Percentiles rank a stretch among this genome's conserved stretches.
Evolutionary conservation across 2,329 filamentous ascomycete genomes (phyloP).

Genomic region (Sarocladium brachiariae): DNA sequence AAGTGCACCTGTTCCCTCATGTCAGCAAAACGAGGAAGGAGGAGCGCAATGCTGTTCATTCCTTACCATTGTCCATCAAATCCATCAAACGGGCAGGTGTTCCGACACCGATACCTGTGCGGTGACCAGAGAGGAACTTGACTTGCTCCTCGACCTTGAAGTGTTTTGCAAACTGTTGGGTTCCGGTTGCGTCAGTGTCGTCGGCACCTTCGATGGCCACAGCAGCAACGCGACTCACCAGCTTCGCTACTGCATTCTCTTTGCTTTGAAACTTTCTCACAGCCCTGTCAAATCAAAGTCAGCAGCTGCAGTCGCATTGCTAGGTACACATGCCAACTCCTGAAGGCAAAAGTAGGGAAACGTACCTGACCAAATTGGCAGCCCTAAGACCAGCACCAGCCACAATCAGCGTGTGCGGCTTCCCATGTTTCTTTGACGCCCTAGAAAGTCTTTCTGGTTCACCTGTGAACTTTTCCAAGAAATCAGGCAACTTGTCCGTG

Average conservation of each 20-base stretch:
- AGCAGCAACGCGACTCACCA: slow-evolving; percentile 37
- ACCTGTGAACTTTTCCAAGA: slow-evolving; percentile 61
- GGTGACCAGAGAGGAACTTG: slow-evolving; percentile 60
- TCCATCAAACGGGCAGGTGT: slow-evolving; percentile 80
- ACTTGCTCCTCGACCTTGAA: slow-evolving; percentile 90
- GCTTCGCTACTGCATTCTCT: slow-evolving; percentile 72
- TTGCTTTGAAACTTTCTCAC: slow-evolving; percentile 75
- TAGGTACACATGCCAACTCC: too few relatives aligned
- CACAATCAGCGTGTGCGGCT: slow-evolving; percentile 85
- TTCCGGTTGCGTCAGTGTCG: slow-evolving; percentile 10
- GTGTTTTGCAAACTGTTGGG: slow-evolving; percentile 76
- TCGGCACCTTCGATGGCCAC: not conserved
- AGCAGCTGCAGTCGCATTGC: too few relatives aligned
- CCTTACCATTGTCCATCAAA: slow-evolving; percentile 71
- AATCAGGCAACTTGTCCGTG: slow-evolving; percentile 68
- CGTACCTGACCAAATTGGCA: slow-evolving; percentile 70
- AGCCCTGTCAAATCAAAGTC: slow-evolving; percentile 45
- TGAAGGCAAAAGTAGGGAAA: not conserved
- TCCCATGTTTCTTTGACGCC: slow-evolving; percentile 61
- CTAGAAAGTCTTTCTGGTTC: slow-evolving; percentile 54
- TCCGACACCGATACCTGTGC: slow-evolving; percentile 81
- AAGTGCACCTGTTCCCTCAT: slow-evolving; percentile 47
- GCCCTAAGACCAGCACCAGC: slow-evolving; percentile 77
- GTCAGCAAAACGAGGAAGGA: not conserved
- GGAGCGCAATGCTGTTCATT: not conserved